A percentile compares a stretch with the other conserved stretches of the same genome.
These are phyloP conservation scores for Pythium periplocum DNA, from an alignment of 352 stramenopile genomes.

Conservation along the genomic window DNA sequence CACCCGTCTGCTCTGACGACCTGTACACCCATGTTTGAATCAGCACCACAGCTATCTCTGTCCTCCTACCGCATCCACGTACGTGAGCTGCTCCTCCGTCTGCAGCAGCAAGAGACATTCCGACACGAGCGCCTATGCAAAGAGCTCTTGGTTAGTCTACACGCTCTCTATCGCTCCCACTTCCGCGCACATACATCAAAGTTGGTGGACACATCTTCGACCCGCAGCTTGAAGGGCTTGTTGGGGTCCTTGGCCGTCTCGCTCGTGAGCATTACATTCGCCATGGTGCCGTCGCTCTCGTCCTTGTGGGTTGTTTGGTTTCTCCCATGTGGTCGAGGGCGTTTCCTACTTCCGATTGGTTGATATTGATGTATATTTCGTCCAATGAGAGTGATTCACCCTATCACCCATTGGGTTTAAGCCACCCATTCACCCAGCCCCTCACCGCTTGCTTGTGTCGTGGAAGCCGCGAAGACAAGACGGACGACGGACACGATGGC, in stretches of 20 bases:
- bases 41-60: background rate
- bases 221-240: constrained; percentile 80
- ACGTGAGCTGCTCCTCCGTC: constrained; percentile 70
- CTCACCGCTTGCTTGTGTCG: constrained; percentile 7
- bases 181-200: constrained; percentile 51
- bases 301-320: background rate
- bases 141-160: no score
- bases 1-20: constrained; percentile 18
- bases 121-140: constrained; percentile 52
- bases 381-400: background rate
- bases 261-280: constrained; percentile 86
- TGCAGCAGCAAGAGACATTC: constrained; percentile 75
- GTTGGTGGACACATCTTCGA: constrained; percentile 81
- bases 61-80: constrained; percentile 8
- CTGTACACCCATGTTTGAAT: constrained; percentile 21
- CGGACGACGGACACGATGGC: constrained; percentile 39
- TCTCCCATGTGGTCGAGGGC: background rate
- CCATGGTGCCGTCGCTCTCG: constrained; percentile 34
- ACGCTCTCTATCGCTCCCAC: no score
- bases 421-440: constrained; percentile 10
- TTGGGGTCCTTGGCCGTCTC: constrained; percentile 87
- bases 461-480: constrained; percentile 11
- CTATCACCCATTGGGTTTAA: background rate
- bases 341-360: background rate
- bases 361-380: constrained; percentile 2